A percentile compares a stretch with the other conserved stretches of the same genome.
Conservation (phyloP, 2,329 filamentous ascomycete species). For the Cladophialophora yegresii region DNA sequence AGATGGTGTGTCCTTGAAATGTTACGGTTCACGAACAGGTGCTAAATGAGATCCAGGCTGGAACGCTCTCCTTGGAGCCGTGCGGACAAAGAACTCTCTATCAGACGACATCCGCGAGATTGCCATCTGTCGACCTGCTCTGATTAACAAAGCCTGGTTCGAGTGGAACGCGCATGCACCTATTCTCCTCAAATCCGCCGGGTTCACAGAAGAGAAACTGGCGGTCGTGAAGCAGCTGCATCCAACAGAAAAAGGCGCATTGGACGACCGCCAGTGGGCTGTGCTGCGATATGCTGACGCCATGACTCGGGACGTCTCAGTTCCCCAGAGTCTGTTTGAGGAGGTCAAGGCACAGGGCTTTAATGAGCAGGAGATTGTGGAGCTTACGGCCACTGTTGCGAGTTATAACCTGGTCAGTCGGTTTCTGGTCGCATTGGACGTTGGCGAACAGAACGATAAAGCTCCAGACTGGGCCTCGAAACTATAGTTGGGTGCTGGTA, state of each 20-base stretch:
- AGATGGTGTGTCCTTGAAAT: slow-evolving; percentile 44
- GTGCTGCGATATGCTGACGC: slow-evolving; percentile 76
- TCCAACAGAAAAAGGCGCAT: slow-evolving; percentile 42
- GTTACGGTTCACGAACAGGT: too few species aligned
- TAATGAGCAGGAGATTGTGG: slow-evolving; percentile 72
- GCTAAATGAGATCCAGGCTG: slow-evolving; percentile 44
- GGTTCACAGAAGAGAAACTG: slow-evolving; percentile 55
- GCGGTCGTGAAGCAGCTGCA: slow-evolving; percentile 50
- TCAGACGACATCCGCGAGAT: slow-evolving; percentile 65
- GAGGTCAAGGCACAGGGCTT: slow-evolving; percentile 60
- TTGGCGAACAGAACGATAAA: slow-evolving; percentile 48
- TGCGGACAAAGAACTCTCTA: slow-evolving; percentile 56
- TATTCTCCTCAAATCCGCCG: slow-evolving; percentile 62
- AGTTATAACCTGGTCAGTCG: slow-evolving; percentile 86
- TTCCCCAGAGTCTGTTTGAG: slow-evolving; percentile 68
- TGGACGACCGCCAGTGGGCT: slow-evolving; percentile 57
- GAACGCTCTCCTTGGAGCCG: slow-evolving; percentile 60
- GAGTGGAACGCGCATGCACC: slow-evolving; percentile 82
- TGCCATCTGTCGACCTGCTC: slow-evolving; percentile 77
- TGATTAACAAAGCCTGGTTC: slow-evolving; percentile 79
- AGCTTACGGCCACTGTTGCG: slow-evolving; percentile 82
- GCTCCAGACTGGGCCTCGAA: slow-evolving; percentile 29
- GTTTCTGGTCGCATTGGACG: slow-evolving; percentile 80
- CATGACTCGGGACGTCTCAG: slow-evolving; percentile 74
- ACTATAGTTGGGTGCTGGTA: not conserved